Evolutionary conservation across 305 asterid genomes (phyloP), one percentile per base, ranked within the genome.

Genomic region (Rubia peregrina): DNA sequence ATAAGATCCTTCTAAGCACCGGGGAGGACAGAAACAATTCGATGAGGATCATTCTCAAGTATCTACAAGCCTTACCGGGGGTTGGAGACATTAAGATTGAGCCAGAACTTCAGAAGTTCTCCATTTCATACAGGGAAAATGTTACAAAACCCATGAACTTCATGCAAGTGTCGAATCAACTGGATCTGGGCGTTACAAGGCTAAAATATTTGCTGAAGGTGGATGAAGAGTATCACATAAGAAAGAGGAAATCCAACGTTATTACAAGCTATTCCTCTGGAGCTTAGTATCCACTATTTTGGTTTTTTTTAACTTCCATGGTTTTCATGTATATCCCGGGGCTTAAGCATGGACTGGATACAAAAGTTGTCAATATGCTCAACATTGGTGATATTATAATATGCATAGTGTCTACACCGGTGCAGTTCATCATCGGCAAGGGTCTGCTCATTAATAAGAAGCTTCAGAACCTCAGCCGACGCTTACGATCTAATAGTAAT

Each of bases 351-450:
- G 77, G 73, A 21, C 70, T 89, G 38, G 92, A 89, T 12, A 71
- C 69, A 12, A 86, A 86, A 77, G 78, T 82, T 9, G 82, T 86
- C 9, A 86, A 89, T 82, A 88, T 84, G 87, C 84, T 87, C 3
- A 87, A 57, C 44, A 41, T 83, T 26, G 98, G 96, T 24, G 76
- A 78, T 79, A 24, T 83, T 71, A 65, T 87, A 68, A 79, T 88
- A 78, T 90, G 96, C 96, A 68, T 76, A 11, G 67, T 92, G 30
- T 74, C 94, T 40, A 88, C 96, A 9, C 98, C 96, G 0, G 96
- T 92, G 68, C 96, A 90, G 83, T 92, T 92, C 75, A 68, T 92
- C 76, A 87, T 92, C 14, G 98, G 96, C n/a, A n/a, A n/a, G n/a
- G n/a, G n/a, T n/a, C n/a, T n/a, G n/a, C n/a, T n/a, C n/a, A n/a